Percentiles rank a stretch among this genome's conserved stretches.
These are phyloP conservation scores for Acanthamoeba royreba DNA, from an alignment of 208 protist genomes.

Conservation along the genomic window DNA sequence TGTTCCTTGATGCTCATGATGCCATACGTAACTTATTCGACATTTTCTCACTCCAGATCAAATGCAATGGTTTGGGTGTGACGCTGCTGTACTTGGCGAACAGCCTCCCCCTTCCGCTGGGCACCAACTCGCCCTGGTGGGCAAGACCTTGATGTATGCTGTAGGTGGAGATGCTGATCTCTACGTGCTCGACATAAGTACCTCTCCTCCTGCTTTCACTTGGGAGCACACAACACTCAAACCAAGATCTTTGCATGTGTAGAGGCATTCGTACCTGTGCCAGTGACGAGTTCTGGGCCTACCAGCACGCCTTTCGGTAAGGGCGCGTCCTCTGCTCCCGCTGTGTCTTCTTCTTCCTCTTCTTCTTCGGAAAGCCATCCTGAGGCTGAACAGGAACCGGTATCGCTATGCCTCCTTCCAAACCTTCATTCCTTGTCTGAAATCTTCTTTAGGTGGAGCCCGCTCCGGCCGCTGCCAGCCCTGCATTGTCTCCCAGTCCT, in stretches of 20 bases:
- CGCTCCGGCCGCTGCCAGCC: too few species aligned
- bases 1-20: too few species aligned
- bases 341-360: neutral
- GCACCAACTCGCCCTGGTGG: neutral
- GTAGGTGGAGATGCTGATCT: neutral
- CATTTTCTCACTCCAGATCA: neutral
- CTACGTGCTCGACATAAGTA: slow-evolving; percentile 20
- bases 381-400: too few species aligned
- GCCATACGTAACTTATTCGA: neutral
- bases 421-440: too few species aligned
- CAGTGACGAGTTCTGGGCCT: neutral
- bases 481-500: too few species aligned
- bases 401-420: too few species aligned
- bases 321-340: neutral
- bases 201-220: neutral
- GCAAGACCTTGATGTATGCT: neutral
- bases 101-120: neutral
- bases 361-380: neutral
- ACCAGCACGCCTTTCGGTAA: slow-evolving; percentile 8
- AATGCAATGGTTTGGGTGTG: neutral
- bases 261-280: neutral
- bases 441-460: too few species aligned
- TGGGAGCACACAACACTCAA: neutral
- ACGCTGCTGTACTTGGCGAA: neutral
- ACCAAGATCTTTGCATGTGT: neutral